Evolutionary conservation across 371 early-diverging fungal genomes (phyloP), one percentile per base, ranked within the genome.

Genomic region (Mortierella sp.): DNA sequence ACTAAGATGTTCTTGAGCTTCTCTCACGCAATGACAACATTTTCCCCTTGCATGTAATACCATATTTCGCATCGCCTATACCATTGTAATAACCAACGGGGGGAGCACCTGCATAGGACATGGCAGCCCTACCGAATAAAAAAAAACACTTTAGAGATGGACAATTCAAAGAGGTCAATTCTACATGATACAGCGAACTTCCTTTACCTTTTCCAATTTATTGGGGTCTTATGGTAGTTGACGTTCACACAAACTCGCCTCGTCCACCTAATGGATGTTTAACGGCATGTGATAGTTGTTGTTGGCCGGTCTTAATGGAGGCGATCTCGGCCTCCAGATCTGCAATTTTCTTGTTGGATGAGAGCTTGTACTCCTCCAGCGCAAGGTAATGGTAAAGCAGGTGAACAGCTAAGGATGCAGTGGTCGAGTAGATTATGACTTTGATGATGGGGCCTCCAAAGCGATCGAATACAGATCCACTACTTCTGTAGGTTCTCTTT

Each of bases 241-340:
- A 34, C 30, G 3, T n/a, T 43, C 59, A 72, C 10, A 76, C 50
- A 70, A 76, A 76, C 66, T 76, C 78, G 52, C 67, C 65, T 28
- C 78, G 78, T 31, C 78, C 78, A 14, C 78, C 78, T 5, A 61
- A 13, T n/a, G 78, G n/a, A 28, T 76, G 78, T 8, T 65, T 49
- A 0, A 69, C 67, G 18, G 61, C 14, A 0, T 48, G 45, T 2
- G 54, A 54, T 1, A n/a, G 7, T 18, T 24, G 26, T 14, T 58
- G 45, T 7, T 39, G 7, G 39, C 39, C 5, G 3, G 43, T 38
- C 58, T 70, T 76, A 21, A 76, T 43, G 5, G 48, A 38, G 27
- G 58, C 52, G 28, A 76, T 76, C 27, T 76, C 78, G 1, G 54
- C 49, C 45, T 76, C 78, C n/a, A 76, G 70, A 6, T 76, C 78